Percentiles rank a stretch among this genome's conserved stretches.
phyloP scores from a whole-genome alignment of 306 rosid genomes.

The Quercus suber region DNA sequence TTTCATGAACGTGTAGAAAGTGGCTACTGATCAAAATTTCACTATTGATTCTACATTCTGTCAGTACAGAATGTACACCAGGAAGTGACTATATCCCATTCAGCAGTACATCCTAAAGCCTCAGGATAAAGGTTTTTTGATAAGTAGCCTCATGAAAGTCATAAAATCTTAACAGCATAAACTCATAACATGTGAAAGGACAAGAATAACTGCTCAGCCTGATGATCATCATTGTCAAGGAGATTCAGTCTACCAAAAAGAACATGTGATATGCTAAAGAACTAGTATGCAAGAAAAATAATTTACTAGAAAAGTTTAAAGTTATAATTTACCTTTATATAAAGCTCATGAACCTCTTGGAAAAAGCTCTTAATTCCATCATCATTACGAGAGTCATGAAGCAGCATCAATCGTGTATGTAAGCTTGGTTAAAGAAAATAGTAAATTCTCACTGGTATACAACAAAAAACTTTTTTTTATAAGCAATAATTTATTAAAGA shows the following conservation, averaged over 20 bases:
- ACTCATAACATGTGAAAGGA: background rate
- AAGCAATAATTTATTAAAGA: too few species aligned
- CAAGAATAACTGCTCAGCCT: background rate
- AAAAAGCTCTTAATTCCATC: constrained; percentile 99
- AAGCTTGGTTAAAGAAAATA: constrained; percentile 57
- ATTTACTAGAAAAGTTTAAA: background rate
- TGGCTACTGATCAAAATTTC: too few species aligned
- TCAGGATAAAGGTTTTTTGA: background rate
- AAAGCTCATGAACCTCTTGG: constrained; percentile 97
- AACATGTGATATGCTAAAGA: background rate
- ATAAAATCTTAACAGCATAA: background rate
- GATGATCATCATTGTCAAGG: background rate
- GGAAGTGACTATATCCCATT: background rate
- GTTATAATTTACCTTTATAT: constrained; percentile 63
- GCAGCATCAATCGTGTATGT: constrained; percentile 92
- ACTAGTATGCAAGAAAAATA: background rate
- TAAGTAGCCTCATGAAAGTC: background rate
- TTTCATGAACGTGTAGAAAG: too few species aligned
- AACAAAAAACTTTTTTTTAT: too few species aligned
- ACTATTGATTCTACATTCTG: background rate
- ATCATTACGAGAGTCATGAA: constrained; percentile 94
- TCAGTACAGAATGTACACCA: background rate
- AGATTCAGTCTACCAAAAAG: too few species aligned
- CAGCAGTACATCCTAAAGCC: background rate
- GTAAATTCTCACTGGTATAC: background rate